Conservation (phyloP, 805 yeast species). For the Kodamaea laetipori region DNA sequence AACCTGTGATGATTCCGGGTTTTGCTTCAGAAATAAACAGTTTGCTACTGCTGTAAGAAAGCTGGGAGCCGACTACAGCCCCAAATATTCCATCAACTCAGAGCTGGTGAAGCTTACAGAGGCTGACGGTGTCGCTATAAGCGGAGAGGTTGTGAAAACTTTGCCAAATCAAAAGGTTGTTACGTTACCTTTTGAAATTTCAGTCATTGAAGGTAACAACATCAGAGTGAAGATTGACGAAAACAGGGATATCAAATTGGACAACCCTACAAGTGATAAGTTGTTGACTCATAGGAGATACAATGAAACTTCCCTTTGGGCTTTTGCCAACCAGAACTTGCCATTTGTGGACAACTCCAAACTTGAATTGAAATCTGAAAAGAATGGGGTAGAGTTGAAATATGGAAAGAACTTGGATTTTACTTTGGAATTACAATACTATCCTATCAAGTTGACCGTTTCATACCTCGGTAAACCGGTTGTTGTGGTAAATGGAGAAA, state of each 20-base stretch:
- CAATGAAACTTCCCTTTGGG: constrained; percentile 61
- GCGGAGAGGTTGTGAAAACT: constrained; percentile 50
- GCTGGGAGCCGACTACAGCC: constrained; percentile 7
- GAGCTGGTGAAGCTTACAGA: constrained; percentile 12
- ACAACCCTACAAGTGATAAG: constrained; percentile 19
- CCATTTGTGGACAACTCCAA: constrained; percentile 14
- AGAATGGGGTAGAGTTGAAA: constrained; percentile 17
- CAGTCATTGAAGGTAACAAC: constrained; percentile 55
- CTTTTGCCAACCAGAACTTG: constrained; percentile 36
- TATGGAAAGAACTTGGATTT: constrained; percentile 47
- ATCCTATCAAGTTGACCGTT: constrained; percentile 55
- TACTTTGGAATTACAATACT: constrained; percentile 43
- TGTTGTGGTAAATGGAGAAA: constrained; percentile 65
- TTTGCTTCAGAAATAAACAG: constrained; percentile 77
- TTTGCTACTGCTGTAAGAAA: constrained; percentile 46
- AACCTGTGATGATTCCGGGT: constrained; percentile 77
- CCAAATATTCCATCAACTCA: constrained; percentile 30
- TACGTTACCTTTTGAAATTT: constrained; percentile 59
- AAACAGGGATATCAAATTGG: constrained; percentile 30
- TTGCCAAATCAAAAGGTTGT: constrained; percentile 20
- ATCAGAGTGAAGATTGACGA: constrained; percentile 73
- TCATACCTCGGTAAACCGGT: constrained; percentile 47
- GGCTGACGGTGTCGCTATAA: constrained; percentile 31
- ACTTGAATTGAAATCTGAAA: constrained; percentile 19
- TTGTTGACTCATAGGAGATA: constrained; percentile 51